Conservation (phyloP, 2,329 filamentous ascomycete genomes). For the Lasiodiplodia citricola region DNA sequence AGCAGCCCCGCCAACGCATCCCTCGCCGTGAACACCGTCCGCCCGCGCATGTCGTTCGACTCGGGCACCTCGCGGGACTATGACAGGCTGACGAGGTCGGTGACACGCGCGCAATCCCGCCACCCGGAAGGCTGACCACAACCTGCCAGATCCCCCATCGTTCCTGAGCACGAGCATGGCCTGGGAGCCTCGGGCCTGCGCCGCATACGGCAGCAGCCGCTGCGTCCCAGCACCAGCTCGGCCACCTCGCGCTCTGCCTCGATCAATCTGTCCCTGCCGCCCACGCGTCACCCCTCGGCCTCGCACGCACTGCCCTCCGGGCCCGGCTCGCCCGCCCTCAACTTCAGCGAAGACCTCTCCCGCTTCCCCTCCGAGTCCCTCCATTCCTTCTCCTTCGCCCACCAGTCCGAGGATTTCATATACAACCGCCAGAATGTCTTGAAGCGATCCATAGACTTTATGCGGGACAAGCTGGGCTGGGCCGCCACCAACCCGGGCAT, state of each 20-base stretch:
- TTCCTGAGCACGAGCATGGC: conserved; percentile 86
- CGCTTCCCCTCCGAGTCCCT: conserved; percentile 95
- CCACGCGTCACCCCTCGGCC: conserved; percentile 49
- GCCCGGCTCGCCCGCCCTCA: conserved; percentile 71
- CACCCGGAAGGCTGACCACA: neutral
- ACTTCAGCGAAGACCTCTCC: conserved; percentile 84
- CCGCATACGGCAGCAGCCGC: conserved; percentile 88
- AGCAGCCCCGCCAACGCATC: conserved; percentile 35
- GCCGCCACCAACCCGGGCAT: conserved; percentile 75
- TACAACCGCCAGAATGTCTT: conserved; percentile 91
- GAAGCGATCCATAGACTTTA: conserved; percentile 93
- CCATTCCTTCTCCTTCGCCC: conserved; percentile 97
- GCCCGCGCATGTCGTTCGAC: conserved; percentile 79
- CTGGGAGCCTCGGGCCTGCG: conserved; percentile 84
- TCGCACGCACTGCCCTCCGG: conserved; percentile 61
- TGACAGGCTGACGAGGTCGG: conserved; percentile 76
- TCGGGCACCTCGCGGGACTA: conserved; percentile 58
- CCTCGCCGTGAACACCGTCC: conserved; percentile 60
- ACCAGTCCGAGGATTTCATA: conserved; percentile 89
- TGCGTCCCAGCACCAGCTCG: conserved; percentile 54
- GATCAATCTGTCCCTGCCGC: conserved; percentile 69
- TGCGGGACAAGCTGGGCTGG: conserved; percentile 90
- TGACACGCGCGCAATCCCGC: conserved; percentile 28
- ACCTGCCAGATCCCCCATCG: conserved; percentile 65
- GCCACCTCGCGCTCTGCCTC: conserved; percentile 69